These are phyloP conservation scores for Firmiana major DNA, from an alignment of 345 rosid genomes.

Conservation along the genomic window DNA sequence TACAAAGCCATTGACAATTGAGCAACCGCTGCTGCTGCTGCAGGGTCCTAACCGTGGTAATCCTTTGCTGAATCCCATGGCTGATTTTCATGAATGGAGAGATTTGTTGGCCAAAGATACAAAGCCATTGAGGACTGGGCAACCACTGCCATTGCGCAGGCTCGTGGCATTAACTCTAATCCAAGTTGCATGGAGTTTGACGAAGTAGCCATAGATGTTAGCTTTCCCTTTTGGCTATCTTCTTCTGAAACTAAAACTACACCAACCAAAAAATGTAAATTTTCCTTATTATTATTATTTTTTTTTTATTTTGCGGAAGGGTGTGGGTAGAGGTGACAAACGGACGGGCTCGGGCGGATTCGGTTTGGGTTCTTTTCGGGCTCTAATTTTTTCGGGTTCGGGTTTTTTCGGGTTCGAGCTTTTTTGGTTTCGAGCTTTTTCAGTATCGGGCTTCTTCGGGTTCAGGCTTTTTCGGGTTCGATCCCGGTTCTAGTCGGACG, in stretches of 20 bases:
- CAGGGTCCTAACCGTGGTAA: not conserved
- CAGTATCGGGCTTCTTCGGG: too few species aligned
- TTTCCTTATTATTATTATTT: not conserved
- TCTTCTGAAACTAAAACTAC: not conserved
- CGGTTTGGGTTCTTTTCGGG: too few species aligned
- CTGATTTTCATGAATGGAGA: not conserved
- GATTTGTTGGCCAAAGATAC: not conserved
- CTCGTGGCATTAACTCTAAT: too few species aligned
- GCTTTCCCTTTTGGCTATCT: not conserved
- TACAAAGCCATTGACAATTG: not conserved
- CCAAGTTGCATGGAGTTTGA: not conserved
- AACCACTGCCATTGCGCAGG: not conserved
- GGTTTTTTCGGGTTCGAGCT: too few species aligned
- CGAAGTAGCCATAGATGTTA: not conserved
- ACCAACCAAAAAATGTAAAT: not conserved
- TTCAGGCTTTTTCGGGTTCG: too few species aligned
- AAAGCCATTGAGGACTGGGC: not conserved
- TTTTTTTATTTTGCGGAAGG: too few species aligned
- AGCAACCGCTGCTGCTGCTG: not conserved
- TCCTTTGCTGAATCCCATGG: not conserved
- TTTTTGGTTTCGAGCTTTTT: too few species aligned
- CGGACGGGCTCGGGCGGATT: too few species aligned
- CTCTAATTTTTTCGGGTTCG: too few species aligned
- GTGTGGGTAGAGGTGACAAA: too few species aligned
- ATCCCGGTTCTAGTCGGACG: too few species aligned